Base-by-base conservation (phyloP, 2,329 filamentous ascomycete genomes). In the Trichoderma brevicompactum region DNA sequence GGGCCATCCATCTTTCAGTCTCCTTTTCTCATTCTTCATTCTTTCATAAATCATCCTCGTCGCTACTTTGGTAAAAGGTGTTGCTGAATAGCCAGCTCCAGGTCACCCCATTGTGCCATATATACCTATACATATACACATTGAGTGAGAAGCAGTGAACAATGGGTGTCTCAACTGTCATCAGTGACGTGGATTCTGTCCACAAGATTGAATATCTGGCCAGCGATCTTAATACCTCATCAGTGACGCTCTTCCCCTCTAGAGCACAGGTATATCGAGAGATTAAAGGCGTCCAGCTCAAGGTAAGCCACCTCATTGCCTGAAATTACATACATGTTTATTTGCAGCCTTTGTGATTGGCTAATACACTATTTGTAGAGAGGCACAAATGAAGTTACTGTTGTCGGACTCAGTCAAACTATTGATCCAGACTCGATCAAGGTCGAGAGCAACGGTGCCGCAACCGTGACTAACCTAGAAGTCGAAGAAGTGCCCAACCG, bases 211-310 rank as follows among this genome's bases (percentile, higher is more conserved):
- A 85, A 66, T 87, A 87, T 73, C 80, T 81, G 38, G 74, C 90
- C 67, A 81, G 83, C 49, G 81, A 87, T 55, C 77, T 90, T 36
- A 71, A 78, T 8, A 89, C 88, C 40, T 84, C 84, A 56, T 83
- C 83, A 0, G 87, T 91, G 15, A 87, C 84, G 0, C 80, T 91
- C 46, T 89, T 88, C 66, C 87, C 88, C 0, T 79, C 79, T 2
- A 79, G 83, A 68, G 88, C 88, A 1, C 87, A 88, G 54, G 75
- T 90, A 36, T 80, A 84, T 12, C 82, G 87, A 32, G 85, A 89
- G 61, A 82, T 90, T 71, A 83, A 82, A 65, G 76, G 84, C 68
- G 77, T 89, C 15, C 32, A 64, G 46, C 70, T 76, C 41, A 72
- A 73, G 65, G 74, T 74, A 65, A 50, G 68, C 41, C 19, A 5